Base-by-base conservation (phyloP, 2,329 filamentous ascomycete genomes). In the Scolecobasidium constrictum region DNA sequence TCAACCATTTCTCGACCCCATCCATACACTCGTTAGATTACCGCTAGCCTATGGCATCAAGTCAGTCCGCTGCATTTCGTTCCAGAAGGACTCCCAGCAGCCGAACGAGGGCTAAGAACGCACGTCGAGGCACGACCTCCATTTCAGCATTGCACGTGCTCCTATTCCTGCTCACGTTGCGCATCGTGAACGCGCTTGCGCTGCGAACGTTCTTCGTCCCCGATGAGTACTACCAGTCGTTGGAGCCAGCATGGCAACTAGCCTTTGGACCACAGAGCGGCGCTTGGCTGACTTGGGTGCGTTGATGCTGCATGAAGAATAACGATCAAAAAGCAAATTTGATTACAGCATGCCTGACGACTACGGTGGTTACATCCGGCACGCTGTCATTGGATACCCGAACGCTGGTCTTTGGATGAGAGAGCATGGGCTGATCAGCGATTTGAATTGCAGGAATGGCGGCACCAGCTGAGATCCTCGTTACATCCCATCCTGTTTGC, bases 231-330 rank as follows among this genome's bases (percentile, higher is more conserved):
- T 98, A 92, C 56, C 92, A 98, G 59, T 83, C 87, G 1, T 75
- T 96, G 35, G 92, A 98, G 66, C 90, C 92, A 42, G 92, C 92
- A 51, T 96, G 90, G 88, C 71, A 80, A 53, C 72, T 92, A 43
- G 83, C 84, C 3, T 95, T 94, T 69, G 44, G 44, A 17, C 56
- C 68, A 2, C 59, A 71, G 12, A 83, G 81, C 60, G 83, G 84
- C 48, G 86, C 90, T 20, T 98, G 90, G 86, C 73, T 95, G 55
- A 98, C 92, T 48, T 98, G 92, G 92, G 90, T 94, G 71, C 55
- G 73, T 66, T 44, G 34, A 38, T 20, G 39, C 17, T 28, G 22
- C 39, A 17, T 35, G 17, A 39, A 7, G 11, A 9, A 28, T 31
- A 26, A 9, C 26, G 7, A 33, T 12, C 7, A 7, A 9, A 33